Evolutionary conservation across 352 stramenopile genomes (phyloP), one percentile per base, ranked within the genome.

Genomic region (Pythium coloratum): DNA sequence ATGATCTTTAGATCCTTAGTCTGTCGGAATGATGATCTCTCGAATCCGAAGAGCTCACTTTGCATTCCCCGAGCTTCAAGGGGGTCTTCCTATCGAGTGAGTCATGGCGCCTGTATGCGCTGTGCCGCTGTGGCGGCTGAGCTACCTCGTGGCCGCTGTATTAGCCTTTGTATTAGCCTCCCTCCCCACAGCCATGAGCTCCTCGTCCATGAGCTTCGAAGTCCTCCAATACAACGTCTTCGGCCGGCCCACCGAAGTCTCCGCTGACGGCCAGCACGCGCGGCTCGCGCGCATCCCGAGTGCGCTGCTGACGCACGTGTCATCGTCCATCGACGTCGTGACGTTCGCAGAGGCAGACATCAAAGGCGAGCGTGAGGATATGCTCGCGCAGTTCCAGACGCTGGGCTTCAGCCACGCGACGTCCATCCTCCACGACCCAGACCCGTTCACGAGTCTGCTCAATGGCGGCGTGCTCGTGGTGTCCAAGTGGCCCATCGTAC

Each of bases 381-480:
- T 95, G 84, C 69, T 93, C 9, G 57, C 59, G 28, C 69, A 88
- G 64, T 92, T 95, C 69, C 67, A 64, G 9, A 51, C 67, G 7
- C 76, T 73, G 26, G 82, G 81, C 4, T 93, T 90, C 64, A 61
- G 63, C n/a, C 85, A 84, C 69, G 72, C 81, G 32, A 93, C 87
- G 30, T 78, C 71, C 20, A 80, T 95, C 46, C 72, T 95, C 42
- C 77, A 86, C 63, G 87, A 94, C 57, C 82, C 82, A 20, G 81
- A 94, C 55, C 84, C 86, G 62, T 92, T 94, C 71, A 91, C 84
- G 8, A 94, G 87, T 61, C 59, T 93, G 49, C 50, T 92, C 42
- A 95, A 95, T 40, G 87, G 87, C 49, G 87, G 87, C 34, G 87
- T 95, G 55, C 67, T 93, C 40, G 64, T 95, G 16, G 87, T 95